A percentile compares a stretch with the other conserved stretches of the same genome.
Evolutionary conservation across 2,329 filamentous ascomycete species (phyloP).

Genomic region (Venturia carpophila): DNA sequence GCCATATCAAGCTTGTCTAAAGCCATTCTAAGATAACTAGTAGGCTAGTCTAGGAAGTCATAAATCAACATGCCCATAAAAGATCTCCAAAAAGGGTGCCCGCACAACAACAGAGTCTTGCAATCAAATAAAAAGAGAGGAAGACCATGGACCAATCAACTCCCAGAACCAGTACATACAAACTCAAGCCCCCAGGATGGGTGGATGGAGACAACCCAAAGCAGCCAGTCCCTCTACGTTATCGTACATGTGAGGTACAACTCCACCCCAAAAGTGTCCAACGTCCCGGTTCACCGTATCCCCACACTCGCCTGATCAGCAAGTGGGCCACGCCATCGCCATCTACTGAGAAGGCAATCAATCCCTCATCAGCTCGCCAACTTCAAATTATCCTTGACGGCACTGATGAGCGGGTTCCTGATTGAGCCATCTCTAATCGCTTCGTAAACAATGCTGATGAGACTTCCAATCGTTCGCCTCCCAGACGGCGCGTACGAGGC

Average conservation of each 20-base stretch:
- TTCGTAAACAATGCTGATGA: slow-evolving; percentile 24
- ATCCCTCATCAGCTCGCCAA: not conserved
- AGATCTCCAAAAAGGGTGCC: too few species aligned
- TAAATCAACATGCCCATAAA: not conserved
- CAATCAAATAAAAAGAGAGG: not conserved
- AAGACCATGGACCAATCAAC: not conserved
- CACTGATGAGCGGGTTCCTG: not conserved
- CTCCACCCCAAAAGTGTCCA: not conserved
- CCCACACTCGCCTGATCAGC: not conserved
- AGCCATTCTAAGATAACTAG: not conserved
- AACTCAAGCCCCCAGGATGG: not conserved
- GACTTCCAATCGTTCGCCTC: slow-evolving; percentile 22
- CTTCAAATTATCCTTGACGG: slow-evolving; percentile 2
- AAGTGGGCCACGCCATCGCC: not conserved
- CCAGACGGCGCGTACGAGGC: not conserved
- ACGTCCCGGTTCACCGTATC: not conserved
- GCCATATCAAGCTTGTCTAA: not conserved
- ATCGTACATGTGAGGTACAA: not conserved
- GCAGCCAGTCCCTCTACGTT: not conserved
- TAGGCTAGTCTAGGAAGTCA: not conserved
- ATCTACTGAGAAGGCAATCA: not conserved
- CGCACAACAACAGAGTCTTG: too few species aligned
- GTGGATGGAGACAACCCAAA: not conserved
- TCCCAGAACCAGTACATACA: too few species aligned
- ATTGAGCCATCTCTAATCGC: slow-evolving; percentile 22